Evolutionary conservation across 768 basidiomycete genomes (phyloP), one percentile per base, ranked within the genome.

Genomic region (Russula virescens): DNA sequence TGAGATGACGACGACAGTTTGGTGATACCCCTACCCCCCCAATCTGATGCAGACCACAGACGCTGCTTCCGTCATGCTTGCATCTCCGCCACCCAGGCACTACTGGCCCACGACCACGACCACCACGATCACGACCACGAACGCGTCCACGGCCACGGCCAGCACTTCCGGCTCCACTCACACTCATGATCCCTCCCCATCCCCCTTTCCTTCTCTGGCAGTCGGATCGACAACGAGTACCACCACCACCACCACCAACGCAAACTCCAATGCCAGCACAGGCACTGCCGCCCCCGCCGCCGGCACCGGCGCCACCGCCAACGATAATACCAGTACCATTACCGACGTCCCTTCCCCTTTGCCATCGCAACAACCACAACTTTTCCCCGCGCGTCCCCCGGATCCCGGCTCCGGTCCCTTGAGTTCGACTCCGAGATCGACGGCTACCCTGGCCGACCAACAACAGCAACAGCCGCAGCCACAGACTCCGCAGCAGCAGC

Each of bases 401-500:
- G 54, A 55, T 25, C 11, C 26, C 42, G 54, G 54, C 31, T 16
- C 25, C 28, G 34, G 49, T 18, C 23, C 58, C 14, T 11, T 47
- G 40, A 43, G 7, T 43, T 28, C 61, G 40, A 43, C 11, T 43
- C 40, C 61, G 48, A 46, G 28, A 61, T 55, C 60, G 35, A 47
- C n/a, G 19, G 18, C 19, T 14, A 31, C 26, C 3, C 3, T 28
- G 9, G 14, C 38, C 23, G 16, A 31, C 3, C 31, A 34, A 28
- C 47, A 21, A 21, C 53, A 28, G 40, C 49, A 19, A n/a, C 49
- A 18, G 5, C 48, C 21, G 5, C 35, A 23, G 47, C 23, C 40
- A 11, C 23, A 42, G 28, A 19, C 25, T 21, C 55, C n/a, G n/a
- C n/a, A n/a, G n/a, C n/a, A n/a, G n/a, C n/a, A n/a, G n/a, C n/a